A percentile compares a stretch with the other conserved stretches of the same genome.
These are phyloP conservation scores for Boletus coccyginus DNA, from an alignment of 768 basidiomycete species.

Conservation along the genomic window DNA sequence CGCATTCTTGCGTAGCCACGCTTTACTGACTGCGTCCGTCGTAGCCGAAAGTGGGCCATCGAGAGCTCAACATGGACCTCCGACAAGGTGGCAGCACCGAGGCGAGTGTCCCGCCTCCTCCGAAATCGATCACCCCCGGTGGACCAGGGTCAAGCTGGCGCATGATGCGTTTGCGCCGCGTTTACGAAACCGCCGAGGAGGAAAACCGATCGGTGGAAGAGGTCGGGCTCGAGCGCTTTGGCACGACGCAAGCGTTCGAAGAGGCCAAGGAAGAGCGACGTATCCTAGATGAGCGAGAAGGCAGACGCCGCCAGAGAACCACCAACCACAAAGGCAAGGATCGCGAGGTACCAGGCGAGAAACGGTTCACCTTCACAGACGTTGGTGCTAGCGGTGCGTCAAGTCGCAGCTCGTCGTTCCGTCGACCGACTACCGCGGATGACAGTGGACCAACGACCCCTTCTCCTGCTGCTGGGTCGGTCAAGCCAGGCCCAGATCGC, in stretches of 20 bases:
- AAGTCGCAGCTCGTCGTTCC: conserved; percentile 84
- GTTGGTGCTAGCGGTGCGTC: conserved; percentile 59
- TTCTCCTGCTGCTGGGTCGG: conserved; percentile 29
- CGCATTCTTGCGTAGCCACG: not conserved
- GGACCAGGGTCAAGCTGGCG: conserved; percentile 95
- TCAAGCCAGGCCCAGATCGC: conserved; percentile 40
- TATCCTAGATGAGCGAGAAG: conserved; percentile 80
- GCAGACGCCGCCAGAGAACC: conserved; percentile 42
- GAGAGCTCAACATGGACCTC: conserved; percentile 61
- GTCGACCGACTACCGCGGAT: conserved; percentile 67
- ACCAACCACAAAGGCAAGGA: conserved; percentile 38
- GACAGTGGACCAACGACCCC: conserved; percentile 61
- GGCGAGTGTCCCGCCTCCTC: conserved; percentile 36
- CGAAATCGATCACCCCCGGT: conserved; percentile 65
- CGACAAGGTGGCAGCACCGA: conserved; percentile 42
- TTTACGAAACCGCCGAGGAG: conserved; percentile 89
- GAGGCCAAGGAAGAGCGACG: conserved; percentile 86
- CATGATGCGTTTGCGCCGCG: conserved; percentile 92
- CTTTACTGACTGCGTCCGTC: conserved; percentile 10
- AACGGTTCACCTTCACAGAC: conserved; percentile 69
- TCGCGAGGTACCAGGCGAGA: conserved; percentile 40
- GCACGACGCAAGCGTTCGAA: conserved; percentile 78
- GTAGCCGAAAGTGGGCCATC: conserved; percentile 59
- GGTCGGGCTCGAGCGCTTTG: conserved; percentile 87
- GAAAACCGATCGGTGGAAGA: conserved; percentile 71